phyloP scores from a whole-genome alignment of 257 asterid species.

The Solanum etuberosum region DNA sequence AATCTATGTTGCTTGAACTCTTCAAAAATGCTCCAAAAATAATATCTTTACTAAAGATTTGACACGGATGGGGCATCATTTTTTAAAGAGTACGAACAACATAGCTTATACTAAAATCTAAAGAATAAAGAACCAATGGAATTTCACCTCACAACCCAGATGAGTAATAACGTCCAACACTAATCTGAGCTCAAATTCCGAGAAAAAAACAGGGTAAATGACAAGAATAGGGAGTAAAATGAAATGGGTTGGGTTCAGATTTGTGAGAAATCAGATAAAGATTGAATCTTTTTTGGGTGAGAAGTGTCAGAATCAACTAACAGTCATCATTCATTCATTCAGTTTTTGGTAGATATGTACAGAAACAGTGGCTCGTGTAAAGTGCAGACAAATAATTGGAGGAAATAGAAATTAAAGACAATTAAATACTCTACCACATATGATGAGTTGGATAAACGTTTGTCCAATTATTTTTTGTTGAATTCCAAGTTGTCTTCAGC shows the following conservation, averaged over 20 bases:
- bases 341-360: neutral
- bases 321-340: neutral
- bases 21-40: neutral
- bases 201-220: neutral
- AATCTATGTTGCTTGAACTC: neutral
- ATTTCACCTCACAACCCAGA: slow-evolving; percentile 4
- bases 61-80: neutral
- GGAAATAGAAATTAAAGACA: neutral
- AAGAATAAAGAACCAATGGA: neutral
- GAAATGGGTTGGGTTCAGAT: slow-evolving; percentile 14
- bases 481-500: neutral
- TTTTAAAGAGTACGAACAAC: neutral
- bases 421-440: neutral
- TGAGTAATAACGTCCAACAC: slow-evolving; percentile 21
- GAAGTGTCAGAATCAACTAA: slow-evolving; percentile 3
- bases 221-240: neutral
- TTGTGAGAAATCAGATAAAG: neutral
- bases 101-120: neutral
- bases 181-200: neutral
- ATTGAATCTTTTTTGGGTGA: neutral
- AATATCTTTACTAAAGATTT: neutral
- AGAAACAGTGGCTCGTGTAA: neutral
- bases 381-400: neutral
- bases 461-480: neutral
- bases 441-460: neutral